Evolutionary conservation across 371 early-diverging fungal genomes (phyloP).

Genomic region (Mucor racemosus): DNA sequence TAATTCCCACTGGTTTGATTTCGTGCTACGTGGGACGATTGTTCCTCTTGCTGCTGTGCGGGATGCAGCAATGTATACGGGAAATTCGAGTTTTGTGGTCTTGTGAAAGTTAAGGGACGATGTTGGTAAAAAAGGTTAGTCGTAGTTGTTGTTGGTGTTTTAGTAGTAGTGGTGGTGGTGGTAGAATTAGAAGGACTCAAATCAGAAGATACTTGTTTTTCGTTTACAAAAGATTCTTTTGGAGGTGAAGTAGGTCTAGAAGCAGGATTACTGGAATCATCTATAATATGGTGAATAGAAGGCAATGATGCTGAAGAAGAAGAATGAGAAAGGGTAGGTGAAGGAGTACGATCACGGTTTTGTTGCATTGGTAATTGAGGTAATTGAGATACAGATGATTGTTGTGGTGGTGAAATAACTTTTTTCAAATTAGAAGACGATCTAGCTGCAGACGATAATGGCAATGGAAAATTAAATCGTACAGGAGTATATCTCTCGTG

Average conservation of each 20-base stretch:
- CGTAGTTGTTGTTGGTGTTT: too few species aligned
- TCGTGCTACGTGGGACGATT: conserved; percentile 18
- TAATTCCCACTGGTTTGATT: conserved; percentile 22
- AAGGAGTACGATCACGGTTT: conserved; percentile 17
- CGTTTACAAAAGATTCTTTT: neutral
- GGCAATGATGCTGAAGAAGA: conserved; percentile 30
- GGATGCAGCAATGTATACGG: conserved; percentile 43
- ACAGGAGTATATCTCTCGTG: conserved; percentile 22
- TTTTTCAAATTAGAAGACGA: conserved; percentile 20
- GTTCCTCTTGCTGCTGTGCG: conserved; percentile 18
- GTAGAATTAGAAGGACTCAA: conserved; percentile 6
- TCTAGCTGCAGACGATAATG: conserved; percentile 24
- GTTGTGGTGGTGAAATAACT: neutral
- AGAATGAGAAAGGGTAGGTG: conserved; percentile 29
- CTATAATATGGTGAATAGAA: conserved; percentile 27
- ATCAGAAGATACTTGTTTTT: neutral
- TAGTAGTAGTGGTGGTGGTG: neutral
- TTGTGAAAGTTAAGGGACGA: conserved; percentile 32
- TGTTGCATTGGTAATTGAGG: conserved; percentile 7
- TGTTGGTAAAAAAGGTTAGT: conserved; percentile 36
- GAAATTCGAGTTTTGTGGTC: conserved; percentile 20
- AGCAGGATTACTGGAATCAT: conserved; percentile 13
- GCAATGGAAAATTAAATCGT: conserved; percentile 29
- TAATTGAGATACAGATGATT: neutral
- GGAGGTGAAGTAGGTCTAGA: conserved; percentile 11